Conservation (phyloP, 352 stramenopile genomes). For the Halophytophthora polymorphica region DNA sequence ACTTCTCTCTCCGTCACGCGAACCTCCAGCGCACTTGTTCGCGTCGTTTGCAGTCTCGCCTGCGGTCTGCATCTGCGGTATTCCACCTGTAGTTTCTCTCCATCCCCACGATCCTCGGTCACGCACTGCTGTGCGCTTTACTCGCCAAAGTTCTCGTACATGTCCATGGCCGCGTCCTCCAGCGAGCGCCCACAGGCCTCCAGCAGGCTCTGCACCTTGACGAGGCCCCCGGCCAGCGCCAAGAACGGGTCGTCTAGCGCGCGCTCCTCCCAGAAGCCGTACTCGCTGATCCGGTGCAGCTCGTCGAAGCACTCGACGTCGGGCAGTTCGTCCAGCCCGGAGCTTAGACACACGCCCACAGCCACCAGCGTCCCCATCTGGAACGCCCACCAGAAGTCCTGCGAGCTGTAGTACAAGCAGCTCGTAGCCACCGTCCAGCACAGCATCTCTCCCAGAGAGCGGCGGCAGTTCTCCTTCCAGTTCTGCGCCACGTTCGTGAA, state of each 20-base stretch:
- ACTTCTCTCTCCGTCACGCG: no score
- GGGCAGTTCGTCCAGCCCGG: conserved; percentile 52
- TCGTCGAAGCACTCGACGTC: conserved; percentile 49
- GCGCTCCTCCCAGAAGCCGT: conserved; percentile 59
- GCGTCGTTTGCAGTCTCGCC: no score
- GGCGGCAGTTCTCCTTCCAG: conserved; percentile 49
- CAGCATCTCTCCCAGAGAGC: conserved; percentile 61
- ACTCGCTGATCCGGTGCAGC: conserved; percentile 27
- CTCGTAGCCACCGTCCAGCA: conserved; percentile 54
- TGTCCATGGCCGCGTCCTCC: conserved; percentile 52
- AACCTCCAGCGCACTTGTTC: no score
- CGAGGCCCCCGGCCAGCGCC: conserved; percentile 32
- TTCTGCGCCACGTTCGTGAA: conserved; percentile 61
- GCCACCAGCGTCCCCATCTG: conserved; percentile 52
- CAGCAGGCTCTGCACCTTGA: conserved; percentile 39
- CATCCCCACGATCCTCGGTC: neutral
- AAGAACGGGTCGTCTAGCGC: conserved; percentile 42
- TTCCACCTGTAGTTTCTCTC: conserved; percentile 1
- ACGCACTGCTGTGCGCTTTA: conserved; percentile 13
- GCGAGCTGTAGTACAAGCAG: conserved; percentile 57
- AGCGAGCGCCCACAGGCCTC: conserved; percentile 19
- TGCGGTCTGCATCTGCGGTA: conserved; percentile 1
- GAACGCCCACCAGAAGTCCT: conserved; percentile 52
- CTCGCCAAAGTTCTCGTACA: conserved; percentile 71
- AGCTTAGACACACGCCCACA: conserved; percentile 45